phyloP scores from a whole-genome alignment of 140 eudicot genomes.

The Bidens hawaiensis region DNA sequence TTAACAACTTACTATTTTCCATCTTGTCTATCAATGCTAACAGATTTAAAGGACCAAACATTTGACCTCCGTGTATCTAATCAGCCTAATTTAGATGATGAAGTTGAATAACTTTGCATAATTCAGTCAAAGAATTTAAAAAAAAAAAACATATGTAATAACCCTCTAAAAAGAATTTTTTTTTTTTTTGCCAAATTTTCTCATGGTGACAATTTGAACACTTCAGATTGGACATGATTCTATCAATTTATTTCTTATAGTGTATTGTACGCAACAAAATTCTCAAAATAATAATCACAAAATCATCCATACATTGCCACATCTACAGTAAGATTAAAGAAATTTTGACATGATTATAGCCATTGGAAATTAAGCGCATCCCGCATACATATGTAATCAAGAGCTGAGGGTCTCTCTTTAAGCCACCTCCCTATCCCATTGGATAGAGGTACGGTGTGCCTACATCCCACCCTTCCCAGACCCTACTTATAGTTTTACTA shows the following conservation, averaged over 20 bases:
- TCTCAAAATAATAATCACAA: background rate
- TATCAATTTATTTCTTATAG: constrained; percentile 1
- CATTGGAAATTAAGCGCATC: background rate
- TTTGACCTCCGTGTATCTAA: background rate
- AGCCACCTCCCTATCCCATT: no score
- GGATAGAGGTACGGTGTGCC: no score
- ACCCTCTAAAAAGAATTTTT: background rate
- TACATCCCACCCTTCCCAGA: no score
- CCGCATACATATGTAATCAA: no score
- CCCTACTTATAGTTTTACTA: no score
- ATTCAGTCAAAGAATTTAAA: background rate
- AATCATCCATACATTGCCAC: background rate
- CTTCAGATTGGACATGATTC: background rate
- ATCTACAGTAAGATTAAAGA: background rate
- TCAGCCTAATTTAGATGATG: background rate
- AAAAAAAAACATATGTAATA: background rate
- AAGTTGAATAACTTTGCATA: background rate
- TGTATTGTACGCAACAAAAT: background rate
- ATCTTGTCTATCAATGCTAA: background rate
- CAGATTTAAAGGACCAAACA: background rate
- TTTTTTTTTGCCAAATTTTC: background rate
- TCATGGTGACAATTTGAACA: background rate
- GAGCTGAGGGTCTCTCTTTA: no score
- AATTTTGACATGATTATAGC: background rate
- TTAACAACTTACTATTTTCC: background rate